A percentile compares a stretch with the other conserved stretches of the same genome.
Conservation (phyloP, 2,329 filamentous ascomycete species). For the Xylariaceae sp. region DNA sequence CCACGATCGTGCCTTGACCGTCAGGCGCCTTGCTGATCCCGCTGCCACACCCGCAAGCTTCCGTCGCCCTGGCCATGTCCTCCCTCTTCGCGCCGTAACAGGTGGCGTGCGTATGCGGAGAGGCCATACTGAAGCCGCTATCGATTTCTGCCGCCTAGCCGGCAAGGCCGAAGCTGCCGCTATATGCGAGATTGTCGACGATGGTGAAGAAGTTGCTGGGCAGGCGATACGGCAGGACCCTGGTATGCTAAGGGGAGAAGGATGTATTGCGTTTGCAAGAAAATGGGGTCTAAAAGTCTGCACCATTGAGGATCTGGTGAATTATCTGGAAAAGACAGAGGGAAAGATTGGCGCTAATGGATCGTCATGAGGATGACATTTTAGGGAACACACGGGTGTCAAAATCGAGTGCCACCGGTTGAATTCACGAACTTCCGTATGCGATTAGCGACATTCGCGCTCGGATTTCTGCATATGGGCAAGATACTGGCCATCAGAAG, state of each 20-base stretch:
- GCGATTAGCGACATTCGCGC: neutral
- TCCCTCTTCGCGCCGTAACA: constrained; percentile 79
- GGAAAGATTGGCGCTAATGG: constrained; percentile 60
- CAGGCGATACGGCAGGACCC: constrained; percentile 68
- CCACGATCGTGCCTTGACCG: constrained; percentile 83
- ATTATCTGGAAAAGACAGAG: constrained; percentile 78
- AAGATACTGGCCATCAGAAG: neutral
- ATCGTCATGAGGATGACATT: too few relatives aligned
- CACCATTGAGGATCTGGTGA: constrained; percentile 90
- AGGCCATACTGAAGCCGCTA: constrained; percentile 92
- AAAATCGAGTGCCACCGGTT: too few relatives aligned
- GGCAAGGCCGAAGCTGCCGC: constrained; percentile 79
- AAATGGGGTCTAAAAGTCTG: constrained; percentile 91
- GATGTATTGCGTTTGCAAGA: constrained; percentile 85
- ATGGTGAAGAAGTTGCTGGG: constrained; percentile 76
- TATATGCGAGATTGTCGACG: constrained; percentile 91
- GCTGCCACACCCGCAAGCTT: constrained; percentile 65
- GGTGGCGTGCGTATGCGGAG: constrained; percentile 81
- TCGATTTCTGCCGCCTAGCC: constrained; percentile 87
- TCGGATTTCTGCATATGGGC: neutral
- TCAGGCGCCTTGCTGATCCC: constrained; percentile 76
- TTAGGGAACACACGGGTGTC: neutral
- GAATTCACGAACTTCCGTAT: too few relatives aligned
- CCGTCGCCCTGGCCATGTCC: constrained; percentile 85
- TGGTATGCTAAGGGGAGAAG: constrained; percentile 93